Base-by-base conservation (phyloP, 2,329 filamentous ascomycete species). In the Cephalotrichum gorgonifer region DNA sequence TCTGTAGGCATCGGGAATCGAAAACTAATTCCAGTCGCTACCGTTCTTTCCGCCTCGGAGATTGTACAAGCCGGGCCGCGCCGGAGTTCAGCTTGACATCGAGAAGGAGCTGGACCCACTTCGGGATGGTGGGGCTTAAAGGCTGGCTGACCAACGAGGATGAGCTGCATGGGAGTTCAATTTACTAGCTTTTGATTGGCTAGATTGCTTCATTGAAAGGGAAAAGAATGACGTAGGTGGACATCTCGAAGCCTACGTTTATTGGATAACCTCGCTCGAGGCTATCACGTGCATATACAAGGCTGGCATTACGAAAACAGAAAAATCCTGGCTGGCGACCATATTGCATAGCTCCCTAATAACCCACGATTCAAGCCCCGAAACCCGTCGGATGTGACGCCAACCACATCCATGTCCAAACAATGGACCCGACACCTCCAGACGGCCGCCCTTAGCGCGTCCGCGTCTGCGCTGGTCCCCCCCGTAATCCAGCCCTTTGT, bases 401-500 rank as follows among this genome's bases (percentile, higher is more conserved):
- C 28, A n/a, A 20, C 47, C 38, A 38, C 17, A 28, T 27, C 30
- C 39, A 50, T 50, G 48, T 50, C 48, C 42, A 50, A 44, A 39
- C 48, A 41, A 50, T 50, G 48, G 48, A 50, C 48, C n/a, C 48
- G 48, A 15, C 31, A 7, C 25, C 26, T 44, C 5, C 48, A 42
- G 22, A 30, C 48, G 23, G 26, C 47, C 20, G 23, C 35, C 5
- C 8, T 22, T 25, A 42, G 23, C 38, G 17, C 8, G 78, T 75
- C 52, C 81, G n/a, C 27, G 17, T n/a, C 41, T 20, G n/a, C 38
- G 26, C 9, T 31, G 25, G 44, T 39, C 43, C 47, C 47, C 15
- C 50, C 53, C 31, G 61, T 54, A 12, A 51, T 51, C 46, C 48
- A 54, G 39, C 39, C 64, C 58, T 95, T 97, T 68, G 65, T 84